Percentiles rank a stretch among this genome's conserved stretches.
phyloP scores from a whole-genome alignment of 495 filamentous ascomycete species.

The Tuber indicum region DNA sequence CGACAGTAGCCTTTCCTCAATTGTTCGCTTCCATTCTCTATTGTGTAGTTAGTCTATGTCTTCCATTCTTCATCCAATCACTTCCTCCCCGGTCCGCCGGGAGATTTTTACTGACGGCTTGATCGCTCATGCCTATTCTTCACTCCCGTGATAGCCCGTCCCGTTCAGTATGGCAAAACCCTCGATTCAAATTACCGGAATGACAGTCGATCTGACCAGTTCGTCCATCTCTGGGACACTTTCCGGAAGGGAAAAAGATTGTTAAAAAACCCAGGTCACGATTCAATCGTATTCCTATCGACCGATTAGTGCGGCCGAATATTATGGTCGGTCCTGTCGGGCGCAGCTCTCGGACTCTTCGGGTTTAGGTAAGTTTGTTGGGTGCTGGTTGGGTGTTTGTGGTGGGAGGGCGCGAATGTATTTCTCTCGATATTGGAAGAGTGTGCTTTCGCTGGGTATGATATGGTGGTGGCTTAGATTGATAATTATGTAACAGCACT shows the following conservation, averaged over 20 bases:
- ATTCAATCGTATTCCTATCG: no score
- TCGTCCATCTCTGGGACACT: neutral
- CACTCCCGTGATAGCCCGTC: neutral
- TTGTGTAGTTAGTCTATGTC: neutral
- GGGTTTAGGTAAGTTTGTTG: neutral
- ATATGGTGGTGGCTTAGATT: neutral
- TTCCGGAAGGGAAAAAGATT: no score
- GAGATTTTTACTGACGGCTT: neutral
- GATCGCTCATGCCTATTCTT: neutral
- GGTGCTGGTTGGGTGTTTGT: neutral
- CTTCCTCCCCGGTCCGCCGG: neutral
- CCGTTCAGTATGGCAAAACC: neutral
- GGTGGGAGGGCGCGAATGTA: neutral
- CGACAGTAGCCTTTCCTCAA: neutral
- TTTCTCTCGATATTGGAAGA: neutral
- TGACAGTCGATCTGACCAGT: neutral
- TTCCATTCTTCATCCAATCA: neutral
- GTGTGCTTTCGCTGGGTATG: neutral
- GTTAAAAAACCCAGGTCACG: neutral
- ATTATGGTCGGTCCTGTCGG: no score
- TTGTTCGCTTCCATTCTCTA: neutral
- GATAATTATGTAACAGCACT: no score
- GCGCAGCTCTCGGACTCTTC: neutral
- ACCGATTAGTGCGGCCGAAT: no score
- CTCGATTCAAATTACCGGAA: neutral